Conservation (phyloP, 2,329 filamentous ascomycete species). For the Trichoderma sp. region DNA sequence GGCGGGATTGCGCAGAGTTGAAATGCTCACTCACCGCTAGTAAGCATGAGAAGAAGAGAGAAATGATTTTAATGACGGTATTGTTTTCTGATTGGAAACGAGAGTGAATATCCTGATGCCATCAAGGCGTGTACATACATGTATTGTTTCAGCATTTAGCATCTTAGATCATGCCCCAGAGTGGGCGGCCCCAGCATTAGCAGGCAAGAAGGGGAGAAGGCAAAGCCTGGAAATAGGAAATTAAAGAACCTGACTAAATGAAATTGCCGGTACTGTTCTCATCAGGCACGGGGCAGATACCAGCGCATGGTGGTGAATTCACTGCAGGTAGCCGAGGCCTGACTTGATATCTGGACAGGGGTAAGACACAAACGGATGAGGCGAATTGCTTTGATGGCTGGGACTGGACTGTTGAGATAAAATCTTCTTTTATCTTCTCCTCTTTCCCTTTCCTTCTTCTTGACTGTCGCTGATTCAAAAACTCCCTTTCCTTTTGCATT, state of each 20-base stretch:
- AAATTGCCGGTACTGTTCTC: not conserved
- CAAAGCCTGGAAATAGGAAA: not conserved
- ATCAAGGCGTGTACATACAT: not conserved
- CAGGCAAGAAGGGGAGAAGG: not conserved
- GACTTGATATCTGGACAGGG: constrained; percentile 10
- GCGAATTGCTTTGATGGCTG: not conserved
- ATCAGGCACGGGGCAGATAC: not conserved
- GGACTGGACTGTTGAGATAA: not conserved
- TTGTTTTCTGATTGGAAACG: not conserved
- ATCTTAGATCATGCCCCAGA: not conserved
- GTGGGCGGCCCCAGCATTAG: not conserved
- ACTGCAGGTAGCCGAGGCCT: constrained; percentile 23
- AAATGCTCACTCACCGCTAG: not conserved
- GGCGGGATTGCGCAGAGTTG: constrained; percentile 23
- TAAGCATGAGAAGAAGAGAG: not conserved
- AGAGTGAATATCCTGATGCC: not conserved
- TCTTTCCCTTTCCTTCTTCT: not conserved
- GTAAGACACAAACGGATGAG: constrained; percentile 22
- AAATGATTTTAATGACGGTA: not conserved
- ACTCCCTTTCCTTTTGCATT: not conserved
- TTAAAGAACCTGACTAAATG: not conserved
- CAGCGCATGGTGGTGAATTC: not conserved
- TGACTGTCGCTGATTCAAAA: not conserved
- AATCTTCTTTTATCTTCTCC: not conserved
- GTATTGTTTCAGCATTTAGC: not conserved